These are phyloP conservation scores for Irineochytrium annulatum DNA, from an alignment of 192 early-diverging fungal species.

Conservation along the genomic window DNA sequence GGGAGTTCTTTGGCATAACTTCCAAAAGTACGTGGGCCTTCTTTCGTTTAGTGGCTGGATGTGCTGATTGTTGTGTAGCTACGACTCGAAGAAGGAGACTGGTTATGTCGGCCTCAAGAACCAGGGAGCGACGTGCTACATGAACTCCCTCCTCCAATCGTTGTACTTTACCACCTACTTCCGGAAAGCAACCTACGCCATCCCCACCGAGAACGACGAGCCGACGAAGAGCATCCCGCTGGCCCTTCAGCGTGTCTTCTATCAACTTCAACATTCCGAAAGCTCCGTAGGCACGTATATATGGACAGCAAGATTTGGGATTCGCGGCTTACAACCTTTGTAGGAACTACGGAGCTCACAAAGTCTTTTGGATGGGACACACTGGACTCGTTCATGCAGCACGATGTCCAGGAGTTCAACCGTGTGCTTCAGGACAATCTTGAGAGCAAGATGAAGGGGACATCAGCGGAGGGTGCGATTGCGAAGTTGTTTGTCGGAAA, in stretches of 20 bases:
- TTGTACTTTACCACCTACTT: slow-evolving; percentile 93
- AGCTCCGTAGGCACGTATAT: slow-evolving; percentile 54
- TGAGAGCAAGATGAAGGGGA: slow-evolving; percentile 96
- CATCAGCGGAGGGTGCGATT: slow-evolving; percentile 88
- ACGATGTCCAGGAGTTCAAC: slow-evolving; percentile 99
- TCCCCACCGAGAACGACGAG: slow-evolving; percentile 87
- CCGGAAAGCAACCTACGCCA: slow-evolving; percentile 84
- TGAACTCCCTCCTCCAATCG: slow-evolving; percentile 97
- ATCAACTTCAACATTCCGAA: slow-evolving; percentile 72
- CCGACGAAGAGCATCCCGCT: slow-evolving; percentile 81
- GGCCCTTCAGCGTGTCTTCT: slow-evolving; percentile 93
- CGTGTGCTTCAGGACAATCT: slow-evolving; percentile 95
- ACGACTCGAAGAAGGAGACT: slow-evolving; percentile 84
- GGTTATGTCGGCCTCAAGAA: slow-evolving; percentile 94
- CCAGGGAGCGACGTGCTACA: slow-evolving; percentile 98
- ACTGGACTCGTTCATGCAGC: slow-evolving; percentile 91
- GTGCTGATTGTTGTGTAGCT: slow-evolving; percentile 42
- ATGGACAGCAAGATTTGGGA: not conserved
- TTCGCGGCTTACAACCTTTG: too few relatives aligned
- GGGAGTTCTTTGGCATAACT: slow-evolving; percentile 94
- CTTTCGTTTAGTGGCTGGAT: not conserved
- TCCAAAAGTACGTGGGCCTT: slow-evolving; percentile 61
- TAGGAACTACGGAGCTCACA: slow-evolving; percentile 86
- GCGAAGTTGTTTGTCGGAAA: slow-evolving; percentile 89
- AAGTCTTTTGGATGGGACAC: slow-evolving; percentile 99